A percentile compares a stretch with the other conserved stretches of the same genome.
Conservation (phyloP, 176 grass and related monocot genomes). For the Aegilops umbellulata region DNA sequence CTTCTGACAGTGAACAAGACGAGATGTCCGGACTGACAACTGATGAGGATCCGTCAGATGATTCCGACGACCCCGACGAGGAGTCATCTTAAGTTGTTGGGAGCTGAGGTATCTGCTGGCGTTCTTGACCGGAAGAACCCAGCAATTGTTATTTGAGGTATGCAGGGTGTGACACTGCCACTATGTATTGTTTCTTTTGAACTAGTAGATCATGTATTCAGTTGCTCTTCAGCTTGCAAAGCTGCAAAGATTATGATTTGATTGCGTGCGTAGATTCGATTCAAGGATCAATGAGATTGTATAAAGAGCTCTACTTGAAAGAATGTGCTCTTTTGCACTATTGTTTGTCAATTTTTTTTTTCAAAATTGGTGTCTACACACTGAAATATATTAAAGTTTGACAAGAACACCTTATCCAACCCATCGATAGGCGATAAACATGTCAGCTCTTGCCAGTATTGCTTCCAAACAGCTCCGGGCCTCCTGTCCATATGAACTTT, state of each 20-base stretch:
- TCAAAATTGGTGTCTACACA: not conserved
- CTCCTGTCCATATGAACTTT: too few species aligned
- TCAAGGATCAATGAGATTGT: not conserved
- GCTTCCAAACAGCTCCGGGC: too few species aligned
- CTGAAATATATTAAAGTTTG: not conserved
- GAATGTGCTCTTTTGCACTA: not conserved
- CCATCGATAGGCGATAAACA: too few species aligned
- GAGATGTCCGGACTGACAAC: conserved; percentile 38
- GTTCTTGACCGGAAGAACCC: conserved; percentile 33
- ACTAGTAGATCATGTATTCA: not conserved
- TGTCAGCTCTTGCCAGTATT: too few species aligned
- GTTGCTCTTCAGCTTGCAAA: not conserved
- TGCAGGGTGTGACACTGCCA: not conserved
- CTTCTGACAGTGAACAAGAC: conserved; percentile 39
- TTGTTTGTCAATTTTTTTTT: too few species aligned
- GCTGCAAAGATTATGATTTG: not conserved
- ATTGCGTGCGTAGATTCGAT: not conserved
- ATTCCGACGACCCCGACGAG: not conserved
- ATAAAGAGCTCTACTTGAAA: not conserved
- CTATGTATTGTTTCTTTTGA: not conserved
- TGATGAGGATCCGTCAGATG: conserved; percentile 43
- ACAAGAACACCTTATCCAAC: not conserved
- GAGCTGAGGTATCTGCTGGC: not conserved
- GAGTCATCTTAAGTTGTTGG: not conserved
- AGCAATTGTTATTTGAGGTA: not conserved